Evolutionary conservation across 2,329 filamentous ascomycete genomes (phyloP).

Genomic region (Stachybotrys elegans): DNA sequence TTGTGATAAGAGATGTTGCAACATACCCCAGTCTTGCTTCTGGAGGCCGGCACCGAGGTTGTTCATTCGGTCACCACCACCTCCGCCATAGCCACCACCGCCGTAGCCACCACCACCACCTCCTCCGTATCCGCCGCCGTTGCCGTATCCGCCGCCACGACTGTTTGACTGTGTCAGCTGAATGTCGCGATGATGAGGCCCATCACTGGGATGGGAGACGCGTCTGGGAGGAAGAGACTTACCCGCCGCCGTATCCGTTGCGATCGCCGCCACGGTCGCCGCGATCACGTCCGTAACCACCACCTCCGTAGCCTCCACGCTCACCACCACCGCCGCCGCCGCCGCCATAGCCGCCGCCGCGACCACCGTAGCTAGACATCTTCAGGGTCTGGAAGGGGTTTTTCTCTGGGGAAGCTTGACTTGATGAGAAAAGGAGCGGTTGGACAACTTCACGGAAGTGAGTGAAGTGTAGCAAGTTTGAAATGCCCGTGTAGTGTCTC

Average conservation of each 20-base stretch:
- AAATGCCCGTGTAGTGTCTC: too few relatives aligned
- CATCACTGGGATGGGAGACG: too few relatives aligned
- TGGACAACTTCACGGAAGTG: too few relatives aligned
- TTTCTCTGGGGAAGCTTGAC: not conserved
- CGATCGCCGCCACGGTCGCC: conserved; percentile 38
- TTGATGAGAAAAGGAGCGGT: conserved; percentile 7
- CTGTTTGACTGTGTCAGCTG: conserved; percentile 35
- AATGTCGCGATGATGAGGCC: conserved; percentile 1
- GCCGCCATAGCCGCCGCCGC: conserved; percentile 21
- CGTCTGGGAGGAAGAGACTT: conserved; percentile 19
- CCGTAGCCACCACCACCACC: conserved; percentile 29
- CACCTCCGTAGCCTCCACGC: conserved; percentile 22
- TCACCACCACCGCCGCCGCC: conserved; percentile 23
- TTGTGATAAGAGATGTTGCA: not conserved
- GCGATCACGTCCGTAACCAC: conserved; percentile 38
- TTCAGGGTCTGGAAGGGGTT: conserved; percentile 13
- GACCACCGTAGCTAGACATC: conserved; percentile 40
- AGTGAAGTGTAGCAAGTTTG: too few relatives aligned
- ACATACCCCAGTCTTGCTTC: conserved; percentile 82
- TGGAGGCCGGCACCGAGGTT: conserved; percentile 84
- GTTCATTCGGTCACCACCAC: conserved; percentile 73
- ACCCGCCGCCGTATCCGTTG: conserved; percentile 27
- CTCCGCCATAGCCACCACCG: conserved; percentile 31
- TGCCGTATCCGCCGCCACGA: conserved; percentile 39
- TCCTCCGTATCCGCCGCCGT: conserved; percentile 27